A percentile compares a stretch with the other conserved stretches of the same genome.
Evolutionary conservation across 2,329 filamentous ascomycete species (phyloP).

Genomic region (Knoxdaviesia proteae): DNA sequence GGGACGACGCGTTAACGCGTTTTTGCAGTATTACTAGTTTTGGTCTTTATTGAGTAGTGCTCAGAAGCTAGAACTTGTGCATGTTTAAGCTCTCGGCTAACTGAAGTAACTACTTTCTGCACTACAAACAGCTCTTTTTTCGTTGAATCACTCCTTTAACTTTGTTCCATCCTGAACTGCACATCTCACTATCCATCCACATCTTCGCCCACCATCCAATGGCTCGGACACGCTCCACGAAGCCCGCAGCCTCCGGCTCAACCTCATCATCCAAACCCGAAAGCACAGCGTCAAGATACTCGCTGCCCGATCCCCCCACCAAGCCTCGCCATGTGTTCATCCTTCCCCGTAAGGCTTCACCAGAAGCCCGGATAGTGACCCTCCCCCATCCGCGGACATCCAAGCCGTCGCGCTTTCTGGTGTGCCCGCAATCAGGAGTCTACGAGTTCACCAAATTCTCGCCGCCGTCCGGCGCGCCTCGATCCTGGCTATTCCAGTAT

Average conservation of each 20-base stretch:
- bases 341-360: constrained; percentile 30
- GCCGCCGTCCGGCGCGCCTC: constrained; percentile 28
- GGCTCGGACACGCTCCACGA: constrained; percentile 27
- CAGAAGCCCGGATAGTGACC: constrained; percentile 35
- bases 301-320: constrained; percentile 16
- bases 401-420: constrained; percentile 35
- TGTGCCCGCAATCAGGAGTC: constrained; percentile 39
- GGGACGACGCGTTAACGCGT: too few species aligned
- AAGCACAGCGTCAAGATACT: constrained; percentile 17
- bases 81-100: too few species aligned
- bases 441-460: constrained; percentile 43
- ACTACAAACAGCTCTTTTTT: neutral
- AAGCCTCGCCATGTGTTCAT: constrained; percentile 37
- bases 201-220: constrained; percentile 11
- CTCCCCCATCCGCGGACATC: constrained; percentile 37
- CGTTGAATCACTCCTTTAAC: neutral
- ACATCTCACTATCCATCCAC: neutral
- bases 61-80: too few species aligned
- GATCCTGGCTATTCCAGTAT: constrained; percentile 36
- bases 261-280: constrained; percentile 11
- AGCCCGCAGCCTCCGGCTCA: constrained; percentile 10
- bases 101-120: too few species aligned
- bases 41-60: too few species aligned
- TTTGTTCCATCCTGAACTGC: neutral
- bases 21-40: too few species aligned